phyloP scores from a whole-genome alignment of 2,329 filamentous ascomycete species.

The Sclerotinia borealis region DNA sequence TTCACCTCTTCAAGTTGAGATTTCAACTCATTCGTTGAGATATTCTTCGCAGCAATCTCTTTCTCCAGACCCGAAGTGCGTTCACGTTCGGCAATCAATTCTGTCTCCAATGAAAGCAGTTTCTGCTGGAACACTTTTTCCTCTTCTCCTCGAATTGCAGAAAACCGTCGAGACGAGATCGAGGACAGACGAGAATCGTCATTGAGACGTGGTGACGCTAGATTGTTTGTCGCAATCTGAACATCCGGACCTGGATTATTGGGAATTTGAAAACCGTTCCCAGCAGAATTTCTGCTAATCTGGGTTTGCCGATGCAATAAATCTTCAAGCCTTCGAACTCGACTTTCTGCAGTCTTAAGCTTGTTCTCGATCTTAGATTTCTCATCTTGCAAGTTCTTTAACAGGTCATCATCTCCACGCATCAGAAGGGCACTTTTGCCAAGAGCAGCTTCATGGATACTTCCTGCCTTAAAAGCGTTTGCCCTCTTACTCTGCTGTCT shows the following conservation, averaged over 20 bases:
- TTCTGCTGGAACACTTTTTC: constrained; percentile 57
- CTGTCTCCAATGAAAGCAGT: constrained; percentile 65
- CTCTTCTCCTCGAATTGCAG: constrained; percentile 51
- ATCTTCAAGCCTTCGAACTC: constrained; percentile 86
- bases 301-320: constrained; percentile 78
- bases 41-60: constrained; percentile 55
- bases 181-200: constrained; percentile 53
- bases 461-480: constrained; percentile 94
- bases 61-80: constrained; percentile 60
- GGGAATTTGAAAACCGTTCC: constrained; percentile 49
- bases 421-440: constrained; percentile 82
- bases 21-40: constrained; percentile 55
- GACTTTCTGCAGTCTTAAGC: constrained; percentile 77
- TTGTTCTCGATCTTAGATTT: constrained; percentile 69
- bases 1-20: constrained; percentile 76
- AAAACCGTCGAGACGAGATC: constrained; percentile 53
- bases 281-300: constrained; percentile 46
- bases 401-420: constrained; percentile 79
- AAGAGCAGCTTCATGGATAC: constrained; percentile 82
- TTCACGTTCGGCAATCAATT: constrained; percentile 69
- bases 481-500: constrained; percentile 81
- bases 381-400: constrained; percentile 72
- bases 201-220: constrained; percentile 27
- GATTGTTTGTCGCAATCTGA: constrained; percentile 40
- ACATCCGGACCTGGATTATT: constrained; percentile 41